Percentiles rank a stretch among this genome's conserved stretches.
Evolutionary conservation across 2,329 filamentous ascomycete genomes (phyloP).

Genomic region (Neoarthrinium moseri): DNA sequence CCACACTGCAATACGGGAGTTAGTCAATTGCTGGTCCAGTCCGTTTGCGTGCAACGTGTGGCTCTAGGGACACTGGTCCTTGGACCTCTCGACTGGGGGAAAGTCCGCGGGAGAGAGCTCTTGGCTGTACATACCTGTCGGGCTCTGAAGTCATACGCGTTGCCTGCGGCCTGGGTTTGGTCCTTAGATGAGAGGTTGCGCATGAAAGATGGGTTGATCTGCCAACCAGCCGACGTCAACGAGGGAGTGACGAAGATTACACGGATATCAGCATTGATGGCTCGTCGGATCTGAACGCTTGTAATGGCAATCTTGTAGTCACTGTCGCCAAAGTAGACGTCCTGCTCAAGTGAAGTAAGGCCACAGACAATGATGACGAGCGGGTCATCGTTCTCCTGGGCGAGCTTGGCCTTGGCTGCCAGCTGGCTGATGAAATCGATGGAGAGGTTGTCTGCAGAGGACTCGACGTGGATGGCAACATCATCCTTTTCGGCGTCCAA

Average conservation of each 20-base stretch:
- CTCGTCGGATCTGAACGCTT: conserved; percentile 15
- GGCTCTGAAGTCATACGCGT: conserved; percentile 25
- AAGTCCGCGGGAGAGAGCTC: no score
- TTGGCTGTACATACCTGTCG: conserved; percentile 10
- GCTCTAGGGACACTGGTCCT: no score
- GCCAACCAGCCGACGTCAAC: conserved; percentile 29
- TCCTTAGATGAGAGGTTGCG: background rate
- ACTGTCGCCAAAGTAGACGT: conserved; percentile 22
- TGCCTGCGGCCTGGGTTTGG: conserved; percentile 7
- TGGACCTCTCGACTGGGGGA: no score
- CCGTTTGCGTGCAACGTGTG: no score
- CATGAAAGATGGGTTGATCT: conserved; percentile 24
- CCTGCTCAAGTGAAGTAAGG: conserved; percentile 24
- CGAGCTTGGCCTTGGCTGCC: conserved; percentile 13
- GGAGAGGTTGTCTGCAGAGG: conserved; percentile 14
- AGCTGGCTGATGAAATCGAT: conserved; percentile 18
- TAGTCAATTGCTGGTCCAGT: no score
- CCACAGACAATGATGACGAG: conserved; percentile 27
- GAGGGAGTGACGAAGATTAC: conserved; percentile 23
- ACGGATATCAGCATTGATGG: conserved; percentile 15
- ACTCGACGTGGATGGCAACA: conserved; percentile 14
- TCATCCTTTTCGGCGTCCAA: conserved; percentile 11
- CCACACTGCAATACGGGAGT: no score
- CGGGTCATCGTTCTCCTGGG: conserved; percentile 10
- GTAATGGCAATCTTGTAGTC: conserved; percentile 12